Percentiles rank a stretch among this genome's conserved stretches.
These are phyloP conservation scores for Kodamaea nitidulidarum DNA, from an alignment of 805 yeast species.

Conservation along the genomic window DNA sequence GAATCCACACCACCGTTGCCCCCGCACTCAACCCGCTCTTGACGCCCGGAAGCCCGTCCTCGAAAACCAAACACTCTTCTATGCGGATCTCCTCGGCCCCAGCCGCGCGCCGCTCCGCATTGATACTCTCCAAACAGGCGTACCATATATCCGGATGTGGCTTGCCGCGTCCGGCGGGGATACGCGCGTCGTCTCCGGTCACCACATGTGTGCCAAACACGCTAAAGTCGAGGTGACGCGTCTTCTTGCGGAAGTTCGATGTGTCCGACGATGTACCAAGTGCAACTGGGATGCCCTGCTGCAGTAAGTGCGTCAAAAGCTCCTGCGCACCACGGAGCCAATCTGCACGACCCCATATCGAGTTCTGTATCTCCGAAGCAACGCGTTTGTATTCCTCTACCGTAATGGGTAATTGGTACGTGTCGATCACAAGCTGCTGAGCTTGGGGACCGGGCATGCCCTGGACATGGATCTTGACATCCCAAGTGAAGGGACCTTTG, in stretches of 20 bases:
- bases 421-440: slow-evolving; percentile 57
- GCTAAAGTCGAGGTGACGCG: slow-evolving; percentile 48
- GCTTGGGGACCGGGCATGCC: slow-evolving; percentile 88
- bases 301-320: slow-evolving; percentile 51
- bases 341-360: slow-evolving; percentile 57
- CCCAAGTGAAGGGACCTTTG: slow-evolving; percentile 86
- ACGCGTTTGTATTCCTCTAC: slow-evolving; percentile 57
- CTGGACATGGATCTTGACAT: slow-evolving; percentile 78
- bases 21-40: slow-evolving; percentile 79
- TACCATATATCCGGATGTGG: slow-evolving; percentile 94
- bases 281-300: slow-evolving; percentile 68
- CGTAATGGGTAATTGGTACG: slow-evolving; percentile 61
- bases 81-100: slow-evolving; percentile 52
- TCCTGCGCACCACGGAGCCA: slow-evolving; percentile 86
- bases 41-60: slow-evolving; percentile 94
- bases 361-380: slow-evolving; percentile 52
- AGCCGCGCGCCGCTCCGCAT: slow-evolving; percentile 43
- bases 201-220: slow-evolving; percentile 66
- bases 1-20: slow-evolving; percentile 90
- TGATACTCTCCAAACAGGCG: slow-evolving; percentile 68
- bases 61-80: slow-evolving; percentile 84
- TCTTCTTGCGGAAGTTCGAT: slow-evolving; percentile 63
- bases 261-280: slow-evolving; percentile 81
- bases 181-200: slow-evolving; percentile 84
- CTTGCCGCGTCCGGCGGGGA: slow-evolving; percentile 84